A percentile compares a stretch with the other conserved stretches of the same genome.
Conservation (phyloP, 805 yeast species). For the Candida caryicola region DNA sequence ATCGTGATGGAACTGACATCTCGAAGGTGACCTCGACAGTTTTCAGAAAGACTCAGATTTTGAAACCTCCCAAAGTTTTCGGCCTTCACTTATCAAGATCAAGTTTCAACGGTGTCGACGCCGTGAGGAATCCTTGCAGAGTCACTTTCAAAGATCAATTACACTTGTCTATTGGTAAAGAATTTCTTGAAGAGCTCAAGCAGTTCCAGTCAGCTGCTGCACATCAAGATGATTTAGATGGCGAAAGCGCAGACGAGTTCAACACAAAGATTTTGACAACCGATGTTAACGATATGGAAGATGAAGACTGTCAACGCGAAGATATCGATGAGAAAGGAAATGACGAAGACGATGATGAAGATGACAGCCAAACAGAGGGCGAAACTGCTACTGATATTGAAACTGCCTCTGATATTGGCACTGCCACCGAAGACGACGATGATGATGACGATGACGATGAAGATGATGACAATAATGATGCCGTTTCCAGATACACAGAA, state of each 20-base stretch:
- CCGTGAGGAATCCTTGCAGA: constrained; percentile 71
- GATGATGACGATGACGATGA: constrained; percentile 21
- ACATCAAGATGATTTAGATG: constrained; percentile 14
- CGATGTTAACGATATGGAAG: constrained; percentile 28
- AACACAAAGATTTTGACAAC: constrained; percentile 19
- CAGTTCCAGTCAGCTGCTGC: constrained; percentile 29
- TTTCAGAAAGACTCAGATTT: constrained; percentile 58
- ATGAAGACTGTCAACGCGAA: constrained; percentile 34
- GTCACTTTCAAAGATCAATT: constrained; percentile 60
- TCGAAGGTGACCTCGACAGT: constrained; percentile 59
- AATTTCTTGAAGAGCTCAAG: constrained; percentile 34
- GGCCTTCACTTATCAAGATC: constrained; percentile 87
- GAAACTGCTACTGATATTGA: constrained; percentile 11
- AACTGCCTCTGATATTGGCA: constrained; percentile 5
- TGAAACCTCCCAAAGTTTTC: constrained; percentile 66
- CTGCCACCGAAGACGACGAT: constrained; percentile 15
- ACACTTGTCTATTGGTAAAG: constrained; percentile 47
- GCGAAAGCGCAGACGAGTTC: constrained; percentile 5
- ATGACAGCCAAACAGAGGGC: constrained; percentile 1
- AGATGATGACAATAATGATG: constrained; percentile 14
- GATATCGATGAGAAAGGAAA: constrained; percentile 36
- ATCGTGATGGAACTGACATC: constrained; percentile 42
- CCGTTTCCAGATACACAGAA: constrained; percentile 8
- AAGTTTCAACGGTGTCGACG: constrained; percentile 61
- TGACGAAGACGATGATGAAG: constrained; percentile 28